phyloP scores from a whole-genome alignment of 2,329 filamentous ascomycete species.

The Curvularia verruculosa region DNA sequence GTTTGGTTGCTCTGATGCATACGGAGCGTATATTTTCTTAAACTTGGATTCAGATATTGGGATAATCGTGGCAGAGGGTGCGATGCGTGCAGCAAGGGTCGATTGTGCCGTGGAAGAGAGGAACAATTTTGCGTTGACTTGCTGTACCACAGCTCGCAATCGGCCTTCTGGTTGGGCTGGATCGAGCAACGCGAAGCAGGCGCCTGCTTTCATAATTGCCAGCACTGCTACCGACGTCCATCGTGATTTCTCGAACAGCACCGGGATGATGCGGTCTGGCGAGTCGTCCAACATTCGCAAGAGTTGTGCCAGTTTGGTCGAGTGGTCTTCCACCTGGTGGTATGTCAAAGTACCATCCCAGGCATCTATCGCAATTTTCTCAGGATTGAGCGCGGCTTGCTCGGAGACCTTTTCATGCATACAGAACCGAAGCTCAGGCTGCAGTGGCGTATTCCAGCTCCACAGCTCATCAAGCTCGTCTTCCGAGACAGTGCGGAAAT shows the following conservation, averaged over 20 bases:
- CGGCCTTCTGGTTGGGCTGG: constrained; percentile 46
- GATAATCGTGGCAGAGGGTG: constrained; percentile 39
- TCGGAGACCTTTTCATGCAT: constrained; percentile 57
- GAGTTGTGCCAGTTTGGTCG: constrained; percentile 38
- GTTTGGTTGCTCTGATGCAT: constrained; percentile 35
- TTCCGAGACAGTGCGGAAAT: constrained; percentile 29
- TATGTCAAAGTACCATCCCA: constrained; percentile 49
- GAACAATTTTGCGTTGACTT: constrained; percentile 37
- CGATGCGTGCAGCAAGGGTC: constrained; percentile 35
- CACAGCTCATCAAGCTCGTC: constrained; percentile 56
- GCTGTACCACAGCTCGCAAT: constrained; percentile 39
- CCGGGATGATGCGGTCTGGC: constrained; percentile 42
- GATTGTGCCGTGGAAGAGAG: constrained; percentile 41
- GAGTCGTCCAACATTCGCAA: constrained; percentile 33
- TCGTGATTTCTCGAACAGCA: constrained; percentile 50
- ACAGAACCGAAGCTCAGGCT: constrained; percentile 52
- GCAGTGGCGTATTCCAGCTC: constrained; percentile 56
- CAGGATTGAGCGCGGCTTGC: constrained; percentile 42
- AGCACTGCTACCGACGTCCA: constrained; percentile 50
- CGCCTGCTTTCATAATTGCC: constrained; percentile 50
- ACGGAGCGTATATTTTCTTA: constrained; percentile 35
- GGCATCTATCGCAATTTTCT: constrained; percentile 48
- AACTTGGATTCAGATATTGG: constrained; percentile 44
- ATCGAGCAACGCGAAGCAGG: constrained; percentile 45
- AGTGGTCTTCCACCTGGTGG: constrained; percentile 43